A percentile compares a stretch with the other conserved stretches of the same genome.
These are phyloP conservation scores for Alisma plantagoaquatica DNA, from an alignment of 106 monocot species.

Conservation along the genomic window DNA sequence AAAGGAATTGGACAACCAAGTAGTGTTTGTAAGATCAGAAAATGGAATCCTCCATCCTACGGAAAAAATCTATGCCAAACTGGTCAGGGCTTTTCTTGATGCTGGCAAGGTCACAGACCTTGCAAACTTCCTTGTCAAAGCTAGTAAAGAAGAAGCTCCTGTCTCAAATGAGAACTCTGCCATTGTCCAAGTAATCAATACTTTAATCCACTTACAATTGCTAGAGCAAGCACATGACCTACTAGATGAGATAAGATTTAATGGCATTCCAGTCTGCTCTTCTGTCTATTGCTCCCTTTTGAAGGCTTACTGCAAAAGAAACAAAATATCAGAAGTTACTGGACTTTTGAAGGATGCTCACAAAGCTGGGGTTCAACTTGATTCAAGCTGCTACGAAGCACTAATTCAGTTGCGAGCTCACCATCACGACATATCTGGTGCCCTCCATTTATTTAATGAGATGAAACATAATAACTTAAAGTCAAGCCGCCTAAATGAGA, in stretches of 20 bases:
- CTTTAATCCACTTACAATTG: slow-evolving; percentile 59
- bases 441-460: slow-evolving; percentile 62
- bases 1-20: slow-evolving; percentile 39
- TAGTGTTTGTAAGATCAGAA: slow-evolving; percentile 58
- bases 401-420: slow-evolving; percentile 42
- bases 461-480: slow-evolving; percentile 51
- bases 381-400: slow-evolving; percentile 66
- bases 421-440: slow-evolving; percentile 38
- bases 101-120: slow-evolving; percentile 53
- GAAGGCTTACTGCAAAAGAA: slow-evolving; percentile 74
- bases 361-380: slow-evolving; percentile 78
- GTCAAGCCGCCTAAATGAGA: slow-evolving; percentile 25
- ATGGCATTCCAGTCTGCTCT: slow-evolving; percentile 56
- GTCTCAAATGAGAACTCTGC: slow-evolving; percentile 58
- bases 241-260: slow-evolving; percentile 88
- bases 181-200: slow-evolving; percentile 72
- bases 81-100: slow-evolving; percentile 67
- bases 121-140: slow-evolving; percentile 57
- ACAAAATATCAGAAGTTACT: slow-evolving; percentile 38
- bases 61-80: slow-evolving; percentile 84
- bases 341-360: slow-evolving; percentile 63
- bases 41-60: slow-evolving; percentile 89
- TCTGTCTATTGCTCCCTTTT: slow-evolving; percentile 68
- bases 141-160: slow-evolving; percentile 58
- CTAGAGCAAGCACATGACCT: slow-evolving; percentile 90